Evolutionary conservation across 1,139 yeast species (phyloP).

Genomic region (Sugiyamaella pinicola): DNA sequence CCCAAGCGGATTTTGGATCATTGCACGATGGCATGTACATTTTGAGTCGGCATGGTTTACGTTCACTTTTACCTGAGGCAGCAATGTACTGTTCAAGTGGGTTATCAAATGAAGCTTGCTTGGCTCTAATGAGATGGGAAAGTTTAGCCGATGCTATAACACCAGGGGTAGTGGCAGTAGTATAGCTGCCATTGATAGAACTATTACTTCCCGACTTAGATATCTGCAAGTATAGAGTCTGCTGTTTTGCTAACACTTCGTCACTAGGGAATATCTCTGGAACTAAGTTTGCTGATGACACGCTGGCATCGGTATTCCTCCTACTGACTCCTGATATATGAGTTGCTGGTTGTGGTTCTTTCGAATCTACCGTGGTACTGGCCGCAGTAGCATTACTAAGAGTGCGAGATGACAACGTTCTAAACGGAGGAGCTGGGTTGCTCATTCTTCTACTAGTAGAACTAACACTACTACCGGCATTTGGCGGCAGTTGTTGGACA

Average conservation of each 20-base stretch:
- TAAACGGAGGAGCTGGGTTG: conserved; percentile 10
- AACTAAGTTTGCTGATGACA: conserved; percentile 7
- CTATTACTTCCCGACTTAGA: conserved; percentile 1
- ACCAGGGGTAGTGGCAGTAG: background rate
- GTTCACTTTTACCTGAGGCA: conserved; percentile 45
- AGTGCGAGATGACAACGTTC: conserved; percentile 13
- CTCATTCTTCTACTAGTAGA: conserved; percentile 19
- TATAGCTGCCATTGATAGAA: conserved; percentile 1
- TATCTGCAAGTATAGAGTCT: conserved; percentile 4
- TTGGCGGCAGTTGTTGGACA: background rate
- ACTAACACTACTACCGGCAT: conserved; percentile 20
- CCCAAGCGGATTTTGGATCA: conserved; percentile 41
- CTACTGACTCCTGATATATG: conserved; percentile 13
- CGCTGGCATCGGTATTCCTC: conserved; percentile 20
- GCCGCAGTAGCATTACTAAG: background rate
- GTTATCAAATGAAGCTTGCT: conserved; percentile 39
- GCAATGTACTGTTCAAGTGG: conserved; percentile 47
- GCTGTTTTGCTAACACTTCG: conserved; percentile 11
- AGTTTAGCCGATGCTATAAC: conserved; percentile 28
- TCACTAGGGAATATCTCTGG: conserved; percentile 19
- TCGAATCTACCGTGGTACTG: background rate
- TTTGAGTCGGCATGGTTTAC: conserved; percentile 41
- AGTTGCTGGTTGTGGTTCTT: background rate
- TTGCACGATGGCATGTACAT: conserved; percentile 45
- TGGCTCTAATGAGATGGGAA: conserved; percentile 38